These are phyloP conservation scores for Scalesia atractyloides DNA, from an alignment of 129 eudicot species.

Conservation along the genomic window DNA sequence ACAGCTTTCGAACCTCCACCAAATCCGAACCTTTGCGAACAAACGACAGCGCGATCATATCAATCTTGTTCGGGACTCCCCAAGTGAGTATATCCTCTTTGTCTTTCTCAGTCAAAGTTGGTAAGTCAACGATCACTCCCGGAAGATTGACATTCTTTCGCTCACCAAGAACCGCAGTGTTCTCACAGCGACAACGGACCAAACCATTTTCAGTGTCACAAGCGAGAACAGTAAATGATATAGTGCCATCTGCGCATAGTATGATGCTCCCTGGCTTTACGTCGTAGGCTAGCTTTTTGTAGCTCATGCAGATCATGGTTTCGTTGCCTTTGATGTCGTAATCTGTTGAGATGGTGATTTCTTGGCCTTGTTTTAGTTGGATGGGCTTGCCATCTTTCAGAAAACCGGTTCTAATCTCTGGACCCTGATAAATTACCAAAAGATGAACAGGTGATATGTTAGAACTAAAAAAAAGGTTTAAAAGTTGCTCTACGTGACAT, in stretches of 20 bases:
- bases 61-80: constrained; percentile 80
- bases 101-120: constrained; percentile 74
- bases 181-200: constrained; percentile 59
- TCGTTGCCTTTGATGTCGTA: constrained; percentile 51
- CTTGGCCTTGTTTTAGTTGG: constrained; percentile 47
- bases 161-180: constrained; percentile 60
- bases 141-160: constrained; percentile 66
- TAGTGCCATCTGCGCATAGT: constrained; percentile 59
- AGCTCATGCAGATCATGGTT: constrained; percentile 57
- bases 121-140: constrained; percentile 68
- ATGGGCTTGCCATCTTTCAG: constrained; percentile 57
- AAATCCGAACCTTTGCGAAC: constrained; percentile 82
- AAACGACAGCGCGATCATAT: constrained; percentile 72
- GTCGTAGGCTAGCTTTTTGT: constrained; percentile 62
- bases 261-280: constrained; percentile 52
- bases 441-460: not conserved
- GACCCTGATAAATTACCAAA: constrained; percentile 47
- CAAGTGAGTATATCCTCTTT: constrained; percentile 68
- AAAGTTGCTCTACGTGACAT: not conserved
- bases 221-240: constrained; percentile 47
- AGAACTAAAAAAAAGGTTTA: not conserved
- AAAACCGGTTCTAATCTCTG: constrained; percentile 65
- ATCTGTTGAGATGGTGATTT: constrained; percentile 56
- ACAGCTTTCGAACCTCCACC: constrained; percentile 59
- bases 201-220: constrained; percentile 53